Evolutionary conservation across 1,284 basidiomycete genomes (phyloP).

Genomic region (Phaffia rhodozyma): DNA sequence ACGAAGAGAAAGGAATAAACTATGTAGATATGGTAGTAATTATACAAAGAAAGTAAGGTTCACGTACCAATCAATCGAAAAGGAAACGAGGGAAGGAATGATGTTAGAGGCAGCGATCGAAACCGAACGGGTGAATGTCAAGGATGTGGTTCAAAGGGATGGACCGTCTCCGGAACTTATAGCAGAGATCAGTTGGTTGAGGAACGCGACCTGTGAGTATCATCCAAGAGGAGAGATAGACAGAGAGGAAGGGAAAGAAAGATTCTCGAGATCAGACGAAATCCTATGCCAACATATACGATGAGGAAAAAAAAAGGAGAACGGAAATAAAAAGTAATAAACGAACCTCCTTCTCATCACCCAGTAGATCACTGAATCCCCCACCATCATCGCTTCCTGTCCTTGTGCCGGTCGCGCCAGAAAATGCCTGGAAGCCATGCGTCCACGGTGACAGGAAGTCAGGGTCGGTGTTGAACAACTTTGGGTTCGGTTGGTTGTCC

Average conservation of each 20-base stretch:
- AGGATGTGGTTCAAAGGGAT: not conserved
- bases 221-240: not conserved
- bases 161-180: not conserved
- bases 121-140: too few relatives aligned
- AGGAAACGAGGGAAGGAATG: too few relatives aligned
- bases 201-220: not conserved
- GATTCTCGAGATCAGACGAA: not conserved
- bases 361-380: not conserved
- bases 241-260: not conserved
- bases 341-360: not conserved
- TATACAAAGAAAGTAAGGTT: too few relatives aligned
- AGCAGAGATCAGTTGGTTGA: not conserved
- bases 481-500: not conserved
- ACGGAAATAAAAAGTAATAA: too few relatives aligned
- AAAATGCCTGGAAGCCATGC: conserved; percentile 5
- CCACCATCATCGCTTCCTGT: not conserved
- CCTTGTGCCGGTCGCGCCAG: not conserved
- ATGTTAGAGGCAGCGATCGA: too few relatives aligned
- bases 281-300: not conserved
- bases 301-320: not conserved
- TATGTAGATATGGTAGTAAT: too few relatives aligned
- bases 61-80: too few relatives aligned
- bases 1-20: too few relatives aligned
- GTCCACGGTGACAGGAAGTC: conserved; percentile 8
- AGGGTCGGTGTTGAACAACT: too few relatives aligned